Base-by-base conservation (phyloP, 345 rosid genomes). In the Eucalyptus tenuipes region DNA sequence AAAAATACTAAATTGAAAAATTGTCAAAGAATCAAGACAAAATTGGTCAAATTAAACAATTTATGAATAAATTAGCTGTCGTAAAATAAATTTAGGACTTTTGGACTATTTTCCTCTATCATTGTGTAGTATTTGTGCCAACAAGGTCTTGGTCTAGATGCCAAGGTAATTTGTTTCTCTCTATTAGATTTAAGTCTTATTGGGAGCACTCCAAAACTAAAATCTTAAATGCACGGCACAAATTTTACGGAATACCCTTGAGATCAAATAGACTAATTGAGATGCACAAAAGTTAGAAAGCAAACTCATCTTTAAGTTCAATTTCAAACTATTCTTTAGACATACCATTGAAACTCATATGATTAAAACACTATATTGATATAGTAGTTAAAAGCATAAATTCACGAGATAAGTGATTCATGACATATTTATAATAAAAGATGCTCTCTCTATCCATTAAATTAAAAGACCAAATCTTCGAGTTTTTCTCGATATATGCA, bases 1-100 rank as follows among this genome's bases (percentile, higher is more conserved):
- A 24, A 10, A 57, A 57, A 12, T 0, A 29, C 8, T 2, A 61
- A 2, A 0, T 61, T 13, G 1, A 61, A 27, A 61, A 61, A 27
- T 57, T 3, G 0, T 61, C 0, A 61, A 0, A 61, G 29, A 0
- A 14, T 61, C 1, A 61, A 13, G 1, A 61, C 0, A 0, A 61
- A 61, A 29, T 7, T 61, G 0, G 1, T 29, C 31, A 61, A 61
- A 1, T 61, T 4, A 61, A 61, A 61, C 0, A 29, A 1, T 61
- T 13, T 4, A 29, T 2, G 16, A 61, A 14, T 61, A 61, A 29
- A 61, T 61, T 29, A 13, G 0, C 9, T 0, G 0, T 1, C 0
- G 0, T 61, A 29, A n/a, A 27, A 2, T 61, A 61, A 0, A 61
- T 29, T 61, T 6, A 61, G 0, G 71, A 61, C 10, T 29, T 61